Evolutionary conservation across 306 rosid species (phyloP).

Genomic region (Lathyrus tuberosus): DNA sequence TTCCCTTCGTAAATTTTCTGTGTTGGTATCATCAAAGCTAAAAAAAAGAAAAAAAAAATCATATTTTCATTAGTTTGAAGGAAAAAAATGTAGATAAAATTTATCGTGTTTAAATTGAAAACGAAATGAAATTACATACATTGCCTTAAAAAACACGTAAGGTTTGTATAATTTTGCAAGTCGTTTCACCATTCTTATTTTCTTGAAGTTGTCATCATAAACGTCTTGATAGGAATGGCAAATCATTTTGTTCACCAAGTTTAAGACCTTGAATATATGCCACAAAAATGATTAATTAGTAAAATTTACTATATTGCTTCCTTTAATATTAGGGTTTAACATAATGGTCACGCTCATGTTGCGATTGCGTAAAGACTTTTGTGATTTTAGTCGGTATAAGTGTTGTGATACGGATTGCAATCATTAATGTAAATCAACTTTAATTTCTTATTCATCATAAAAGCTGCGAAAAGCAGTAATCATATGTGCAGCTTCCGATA

Average conservation of each 20-base stretch:
- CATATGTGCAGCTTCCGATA: too few species aligned
- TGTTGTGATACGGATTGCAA: too few species aligned
- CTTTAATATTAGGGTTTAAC: too few species aligned
- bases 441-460: too few species aligned
- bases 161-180: constrained; percentile 43
- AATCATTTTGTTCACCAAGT: constrained; percentile 31
- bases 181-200: constrained; percentile 15
- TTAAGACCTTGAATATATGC: constrained; percentile 33
- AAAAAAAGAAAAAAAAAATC: neutral
- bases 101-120: neutral
- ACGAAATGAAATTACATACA: constrained; percentile 32
- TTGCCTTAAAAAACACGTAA: constrained; percentile 38
- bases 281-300: neutral
- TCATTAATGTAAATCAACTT: too few species aligned
- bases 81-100: neutral
- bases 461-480: too few species aligned
- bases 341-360: too few species aligned
- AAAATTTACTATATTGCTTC: neutral
- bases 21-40: constrained; percentile 20
- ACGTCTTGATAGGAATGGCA: constrained; percentile 4
- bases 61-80: neutral
- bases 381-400: too few species aligned
- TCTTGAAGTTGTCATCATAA: neutral
- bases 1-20: constrained; percentile 34
- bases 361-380: too few species aligned